Evolutionary conservation across 208 protist species (phyloP).

Genomic region (Jaenimonas drosophilae): DNA sequence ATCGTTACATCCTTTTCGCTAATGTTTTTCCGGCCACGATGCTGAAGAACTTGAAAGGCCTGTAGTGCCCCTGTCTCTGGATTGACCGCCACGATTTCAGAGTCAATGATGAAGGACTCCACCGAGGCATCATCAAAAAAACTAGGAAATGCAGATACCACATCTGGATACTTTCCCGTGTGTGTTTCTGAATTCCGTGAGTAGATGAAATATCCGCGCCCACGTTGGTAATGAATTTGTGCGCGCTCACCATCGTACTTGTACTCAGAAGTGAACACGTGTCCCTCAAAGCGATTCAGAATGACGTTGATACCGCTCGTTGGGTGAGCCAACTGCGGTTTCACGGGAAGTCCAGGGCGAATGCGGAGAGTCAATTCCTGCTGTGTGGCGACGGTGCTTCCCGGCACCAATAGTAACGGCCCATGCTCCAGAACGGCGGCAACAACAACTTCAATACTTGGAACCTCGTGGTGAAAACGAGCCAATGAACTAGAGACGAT

Average conservation of each 20-base stretch:
- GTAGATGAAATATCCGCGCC: constrained; percentile 91
- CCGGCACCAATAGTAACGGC: constrained; percentile 60
- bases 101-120: constrained; percentile 97
- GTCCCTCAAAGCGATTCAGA: constrained; percentile 69
- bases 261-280: constrained; percentile 98
- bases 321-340: constrained; percentile 98
- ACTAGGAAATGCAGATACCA: constrained; percentile 80
- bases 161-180: constrained; percentile 98
- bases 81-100: constrained; percentile 97
- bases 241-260: constrained; percentile 99
- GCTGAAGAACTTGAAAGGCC: constrained; percentile 93
- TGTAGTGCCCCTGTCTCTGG: constrained; percentile 82
- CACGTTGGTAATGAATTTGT: constrained; percentile 89
- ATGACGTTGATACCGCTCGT: constrained; percentile 91
- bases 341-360: constrained; percentile 92
- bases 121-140: constrained; percentile 46
- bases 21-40: constrained; percentile 90
- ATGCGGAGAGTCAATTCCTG: constrained; percentile 57
- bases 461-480: constrained; percentile 75
- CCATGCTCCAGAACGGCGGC: constrained; percentile 56
- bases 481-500: constrained; percentile 37
- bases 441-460: constrained; percentile 77
- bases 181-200: constrained; percentile 97
- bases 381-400: constrained; percentile 17
- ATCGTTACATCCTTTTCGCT: constrained; percentile 88